Conservation (phyloP, 2,329 filamentous ascomycete species). For the Sporothrix euskadiensis region DNA sequence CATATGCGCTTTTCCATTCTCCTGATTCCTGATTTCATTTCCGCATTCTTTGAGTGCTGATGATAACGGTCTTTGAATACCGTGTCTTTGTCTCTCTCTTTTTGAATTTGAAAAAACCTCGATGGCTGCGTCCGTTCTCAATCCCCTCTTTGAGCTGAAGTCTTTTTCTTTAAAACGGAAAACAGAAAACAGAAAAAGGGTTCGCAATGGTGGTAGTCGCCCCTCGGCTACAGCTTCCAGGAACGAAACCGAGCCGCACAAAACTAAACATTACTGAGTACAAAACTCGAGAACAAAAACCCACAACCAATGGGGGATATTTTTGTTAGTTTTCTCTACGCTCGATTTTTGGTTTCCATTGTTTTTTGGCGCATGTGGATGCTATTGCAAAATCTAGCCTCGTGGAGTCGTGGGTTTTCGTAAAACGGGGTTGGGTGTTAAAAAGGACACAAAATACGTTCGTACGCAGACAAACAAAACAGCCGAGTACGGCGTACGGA, state of each 20-base stretch:
- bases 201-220: not conserved
- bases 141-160: no score
- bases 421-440: not conserved
- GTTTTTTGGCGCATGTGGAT: not conserved
- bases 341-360: not conserved
- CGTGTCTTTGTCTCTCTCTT: not conserved
- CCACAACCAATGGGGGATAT: not conserved
- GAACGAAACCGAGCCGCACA: constrained; percentile 7
- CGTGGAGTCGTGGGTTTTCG: not conserved
- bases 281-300: not conserved
- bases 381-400: not conserved
- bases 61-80: not conserved
- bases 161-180: no score
- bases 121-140: not conserved
- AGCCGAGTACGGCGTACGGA: not conserved
- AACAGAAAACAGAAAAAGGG: no score
- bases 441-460: not conserved
- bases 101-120: not conserved
- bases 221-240: constrained; percentile 1
- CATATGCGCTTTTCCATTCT: not conserved
- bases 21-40: not conserved
- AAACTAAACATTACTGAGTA: not conserved
- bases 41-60: not conserved
- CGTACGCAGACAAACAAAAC: not conserved
- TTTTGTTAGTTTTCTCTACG: not conserved